Percentiles rank a stretch among this genome's conserved stretches.
Evolutionary conservation across 306 rosid genomes (phyloP).

Genomic region (Albizia julibrissin): DNA sequence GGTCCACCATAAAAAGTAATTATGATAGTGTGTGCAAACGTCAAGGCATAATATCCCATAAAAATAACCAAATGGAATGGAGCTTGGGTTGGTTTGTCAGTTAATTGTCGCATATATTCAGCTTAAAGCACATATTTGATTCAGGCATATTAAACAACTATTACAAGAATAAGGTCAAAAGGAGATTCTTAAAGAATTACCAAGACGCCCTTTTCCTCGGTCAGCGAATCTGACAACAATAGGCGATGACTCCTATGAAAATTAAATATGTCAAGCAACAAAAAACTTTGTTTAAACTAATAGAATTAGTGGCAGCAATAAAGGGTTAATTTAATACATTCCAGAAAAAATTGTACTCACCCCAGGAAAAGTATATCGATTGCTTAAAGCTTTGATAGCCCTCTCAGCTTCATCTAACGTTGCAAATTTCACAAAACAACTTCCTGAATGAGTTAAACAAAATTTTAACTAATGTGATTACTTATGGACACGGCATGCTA

Average conservation of each 20-base stretch:
- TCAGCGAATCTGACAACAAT: slow-evolving; percentile 82
- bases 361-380: slow-evolving; percentile 75
- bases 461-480: slow-evolving; percentile 29
- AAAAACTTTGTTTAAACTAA: slow-evolving; percentile 32
- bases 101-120: slow-evolving; percentile 16
- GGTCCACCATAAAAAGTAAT: not conserved
- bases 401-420: slow-evolving; percentile 72
- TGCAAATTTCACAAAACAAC: slow-evolving; percentile 85
- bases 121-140: slow-evolving; percentile 13
- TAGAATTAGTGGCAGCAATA: slow-evolving; percentile 29
- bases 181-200: slow-evolving; percentile 42
- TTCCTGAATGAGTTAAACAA: slow-evolving; percentile 56
- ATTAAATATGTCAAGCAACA: slow-evolving; percentile 23
- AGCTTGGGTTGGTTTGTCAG: not conserved
- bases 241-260: slow-evolving; percentile 59
- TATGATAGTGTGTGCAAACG: not conserved
- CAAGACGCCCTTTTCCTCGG: slow-evolving; percentile 61
- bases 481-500: slow-evolving; percentile 19
- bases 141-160: not conserved
- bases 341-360: slow-evolving; percentile 45
- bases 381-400: slow-evolving; percentile 72
- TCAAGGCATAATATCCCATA: not conserved
- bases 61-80: slow-evolving; percentile 18
- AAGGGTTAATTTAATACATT: slow-evolving; percentile 15
- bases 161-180: slow-evolving; percentile 20